Conservation (phyloP, 768 basidiomycete species). For the Cyclocybe cylindracea region DNA sequence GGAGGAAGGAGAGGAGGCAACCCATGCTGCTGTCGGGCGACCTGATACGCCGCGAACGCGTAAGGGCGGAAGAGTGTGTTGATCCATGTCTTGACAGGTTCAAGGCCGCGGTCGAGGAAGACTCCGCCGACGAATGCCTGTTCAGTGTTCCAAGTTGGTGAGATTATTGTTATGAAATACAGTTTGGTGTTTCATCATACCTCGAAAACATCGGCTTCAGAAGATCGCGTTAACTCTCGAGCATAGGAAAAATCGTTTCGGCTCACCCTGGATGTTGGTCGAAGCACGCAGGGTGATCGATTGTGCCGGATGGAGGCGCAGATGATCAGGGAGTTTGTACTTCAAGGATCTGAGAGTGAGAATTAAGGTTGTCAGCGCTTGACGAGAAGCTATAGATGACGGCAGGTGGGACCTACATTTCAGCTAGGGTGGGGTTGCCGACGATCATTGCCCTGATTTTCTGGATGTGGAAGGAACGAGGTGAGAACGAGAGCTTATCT, state of each 20-base stretch:
- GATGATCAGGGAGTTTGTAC: conserved; percentile 62
- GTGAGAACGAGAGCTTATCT: conserved; percentile 2
- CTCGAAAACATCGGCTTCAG: conserved; percentile 77
- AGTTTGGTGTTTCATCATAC: conserved; percentile 34
- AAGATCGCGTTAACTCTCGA: conserved; percentile 2
- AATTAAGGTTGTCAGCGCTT: neutral
- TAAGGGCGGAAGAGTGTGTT: conserved; percentile 64
- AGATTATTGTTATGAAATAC: neutral
- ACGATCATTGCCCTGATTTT: conserved; percentile 81
- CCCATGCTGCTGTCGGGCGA: conserved; percentile 68
- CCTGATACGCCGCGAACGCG: conserved; percentile 56
- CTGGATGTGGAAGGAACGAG: conserved; percentile 34
- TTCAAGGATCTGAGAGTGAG: conserved; percentile 49
- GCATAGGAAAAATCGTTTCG: conserved; percentile 1
- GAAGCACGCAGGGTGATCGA: conserved; percentile 72
- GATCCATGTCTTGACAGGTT: conserved; percentile 60
- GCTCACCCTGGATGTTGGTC: conserved; percentile 68
- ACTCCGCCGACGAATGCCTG: conserved; percentile 84
- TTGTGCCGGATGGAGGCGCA: conserved; percentile 73
- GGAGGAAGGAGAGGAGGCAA: conserved; percentile 46
- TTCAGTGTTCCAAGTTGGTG: conserved; percentile 27
- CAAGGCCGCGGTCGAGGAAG: conserved; percentile 68
- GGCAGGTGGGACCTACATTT: conserved; percentile 46
- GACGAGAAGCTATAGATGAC: conserved; percentile 1
- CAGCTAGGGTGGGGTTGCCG: conserved; percentile 71